Percentiles rank a stretch among this genome's conserved stretches.
Conservation (phyloP, 2,329 filamentous ascomycete species). For the Aquanectria penicillioides region DNA sequence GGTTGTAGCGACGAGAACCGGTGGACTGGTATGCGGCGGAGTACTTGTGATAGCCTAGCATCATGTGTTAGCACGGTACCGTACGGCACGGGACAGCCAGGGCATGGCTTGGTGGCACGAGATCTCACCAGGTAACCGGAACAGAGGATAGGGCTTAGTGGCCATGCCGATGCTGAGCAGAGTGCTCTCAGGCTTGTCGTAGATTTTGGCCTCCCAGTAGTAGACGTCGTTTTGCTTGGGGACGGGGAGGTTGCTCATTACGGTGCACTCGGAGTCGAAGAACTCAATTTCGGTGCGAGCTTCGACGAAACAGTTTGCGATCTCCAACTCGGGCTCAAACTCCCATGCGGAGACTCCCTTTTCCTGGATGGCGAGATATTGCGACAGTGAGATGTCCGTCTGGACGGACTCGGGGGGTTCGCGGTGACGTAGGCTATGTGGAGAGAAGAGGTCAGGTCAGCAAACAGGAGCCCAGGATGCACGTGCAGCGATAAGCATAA, state of each 20-base stretch:
- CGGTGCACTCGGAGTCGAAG: conserved; percentile 97
- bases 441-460: conserved; percentile 28
- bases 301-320: conserved; percentile 98
- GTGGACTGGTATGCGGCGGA: conserved; percentile 92
- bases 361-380: conserved; percentile 98
- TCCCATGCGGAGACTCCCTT: conserved; percentile 99
- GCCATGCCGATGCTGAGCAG: conserved; percentile 91
- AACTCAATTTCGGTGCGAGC: conserved; percentile 97
- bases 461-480: conserved; percentile 2
- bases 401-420: conserved; percentile 93
- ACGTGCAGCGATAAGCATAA: conserved; percentile 11
- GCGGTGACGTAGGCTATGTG: conserved; percentile 86
- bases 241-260: conserved; percentile 95
- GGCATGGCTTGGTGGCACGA: conserved; percentile 14
- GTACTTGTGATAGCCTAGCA: conserved; percentile 83
- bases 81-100: too few relatives aligned
- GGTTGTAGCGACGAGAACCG: conserved; percentile 88
- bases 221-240: conserved; percentile 99
- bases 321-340: conserved; percentile 98
- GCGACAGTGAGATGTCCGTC: conserved; percentile 96
- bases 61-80: conserved; percentile 36
- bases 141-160: conserved; percentile 96
- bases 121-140: conserved; percentile 85
- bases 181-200: conserved; percentile 92
- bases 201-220: conserved; percentile 99